These are phyloP conservation scores for Trypanosoma vivax DNA, from an alignment of 208 protist genomes.

Conservation along the genomic window DNA sequence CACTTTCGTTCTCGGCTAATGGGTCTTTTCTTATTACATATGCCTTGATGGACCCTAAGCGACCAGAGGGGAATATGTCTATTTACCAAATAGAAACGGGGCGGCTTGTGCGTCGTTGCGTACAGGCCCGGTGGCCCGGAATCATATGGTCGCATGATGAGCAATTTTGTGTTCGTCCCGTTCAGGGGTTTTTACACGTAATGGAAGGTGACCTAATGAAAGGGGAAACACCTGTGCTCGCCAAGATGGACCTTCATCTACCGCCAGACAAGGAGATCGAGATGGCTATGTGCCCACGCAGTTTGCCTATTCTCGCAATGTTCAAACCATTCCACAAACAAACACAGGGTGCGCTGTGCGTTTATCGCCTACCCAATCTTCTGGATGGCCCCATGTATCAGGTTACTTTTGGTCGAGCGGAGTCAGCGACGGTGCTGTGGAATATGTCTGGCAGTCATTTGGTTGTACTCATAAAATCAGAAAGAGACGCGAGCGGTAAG, in stretches of 20 bases:
- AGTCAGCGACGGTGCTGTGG: slow-evolving; percentile 60
- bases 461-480: slow-evolving; percentile 65
- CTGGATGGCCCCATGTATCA: slow-evolving; percentile 52
- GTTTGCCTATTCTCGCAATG: slow-evolving; percentile 55
- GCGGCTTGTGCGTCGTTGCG: slow-evolving; percentile 42
- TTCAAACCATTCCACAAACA: slow-evolving; percentile 85
- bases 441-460: slow-evolving; percentile 59
- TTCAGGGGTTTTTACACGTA: slow-evolving; percentile 70
- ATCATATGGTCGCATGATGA: slow-evolving; percentile 69
- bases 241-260: slow-evolving; percentile 73
- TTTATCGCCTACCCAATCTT: slow-evolving; percentile 77
- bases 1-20: slow-evolving; percentile 55
- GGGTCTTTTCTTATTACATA: slow-evolving; percentile 73
- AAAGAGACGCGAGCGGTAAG: slow-evolving; percentile 75
- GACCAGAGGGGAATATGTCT: slow-evolving; percentile 70
- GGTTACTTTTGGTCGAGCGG: slow-evolving; percentile 57
- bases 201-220: slow-evolving; percentile 37
- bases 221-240: slow-evolving; percentile 21
- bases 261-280: slow-evolving; percentile 76
- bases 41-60: slow-evolving; percentile 75
- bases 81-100: slow-evolving; percentile 52
- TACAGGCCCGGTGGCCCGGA: slow-evolving; percentile 79
- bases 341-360: slow-evolving; percentile 42
- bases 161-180: slow-evolving; percentile 50
- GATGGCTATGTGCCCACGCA: slow-evolving; percentile 42